These are phyloP conservation scores for Globisporangium paroecandrum DNA, from an alignment of 352 stramenopile species.

Conservation along the genomic window DNA sequence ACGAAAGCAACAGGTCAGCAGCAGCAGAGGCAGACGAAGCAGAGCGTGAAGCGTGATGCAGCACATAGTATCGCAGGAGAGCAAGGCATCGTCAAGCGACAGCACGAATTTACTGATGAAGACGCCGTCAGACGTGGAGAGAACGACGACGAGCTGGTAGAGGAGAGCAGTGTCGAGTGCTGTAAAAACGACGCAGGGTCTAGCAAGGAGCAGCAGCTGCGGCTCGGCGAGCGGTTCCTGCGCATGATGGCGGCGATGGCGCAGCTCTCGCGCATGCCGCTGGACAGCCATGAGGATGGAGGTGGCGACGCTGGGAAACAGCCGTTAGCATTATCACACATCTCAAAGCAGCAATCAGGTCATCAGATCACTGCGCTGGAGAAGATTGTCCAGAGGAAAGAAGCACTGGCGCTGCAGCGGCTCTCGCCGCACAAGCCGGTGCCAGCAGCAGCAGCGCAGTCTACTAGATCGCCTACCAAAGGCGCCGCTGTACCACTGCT, in stretches of 20 bases:
- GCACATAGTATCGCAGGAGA: not conserved
- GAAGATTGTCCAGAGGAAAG: constrained; percentile 9
- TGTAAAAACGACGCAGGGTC: not conserved
- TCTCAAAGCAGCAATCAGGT: not conserved
- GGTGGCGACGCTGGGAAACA: too few relatives aligned
- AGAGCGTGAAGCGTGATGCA: not conserved
- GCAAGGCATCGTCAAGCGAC: not conserved
- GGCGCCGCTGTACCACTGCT: constrained; percentile 4
- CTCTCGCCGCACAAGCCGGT: constrained; percentile 8
- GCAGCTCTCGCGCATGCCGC: constrained; percentile 28
- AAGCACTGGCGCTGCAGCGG: not conserved
- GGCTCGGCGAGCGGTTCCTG: constrained; percentile 55
- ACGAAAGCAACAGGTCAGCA: constrained; percentile 18
- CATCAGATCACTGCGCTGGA: constrained; percentile 1
- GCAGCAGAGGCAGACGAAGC: not conserved
- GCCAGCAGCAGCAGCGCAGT: not conserved
- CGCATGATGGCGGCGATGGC: constrained; percentile 52
- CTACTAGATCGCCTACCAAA: constrained; percentile 1
- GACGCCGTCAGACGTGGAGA: not conserved
- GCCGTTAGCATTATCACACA: not conserved
- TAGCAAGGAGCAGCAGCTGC: constrained; percentile 22
- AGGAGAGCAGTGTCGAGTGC: not conserved
- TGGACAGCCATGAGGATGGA: constrained; percentile 1
- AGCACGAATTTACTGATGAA: not conserved
- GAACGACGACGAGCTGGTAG: not conserved